phyloP scores from a whole-genome alignment of 2,329 filamentous ascomycete genomes.

The Fusarium hainanense region DNA sequence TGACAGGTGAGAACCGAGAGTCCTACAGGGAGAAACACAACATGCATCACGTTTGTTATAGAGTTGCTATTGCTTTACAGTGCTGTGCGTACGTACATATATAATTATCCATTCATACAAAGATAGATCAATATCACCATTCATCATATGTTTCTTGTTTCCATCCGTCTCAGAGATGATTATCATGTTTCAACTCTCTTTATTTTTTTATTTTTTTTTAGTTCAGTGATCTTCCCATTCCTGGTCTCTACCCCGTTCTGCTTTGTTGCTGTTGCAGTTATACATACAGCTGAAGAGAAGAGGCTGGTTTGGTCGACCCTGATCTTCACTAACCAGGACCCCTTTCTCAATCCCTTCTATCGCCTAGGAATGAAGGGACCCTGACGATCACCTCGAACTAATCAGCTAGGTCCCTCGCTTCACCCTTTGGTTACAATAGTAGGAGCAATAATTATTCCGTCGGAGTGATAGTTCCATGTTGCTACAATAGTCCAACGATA shows the following conservation, averaged over 20 bases:
- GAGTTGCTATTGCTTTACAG: neutral
- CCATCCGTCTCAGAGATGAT: constrained; percentile 24
- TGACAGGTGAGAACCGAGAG: neutral
- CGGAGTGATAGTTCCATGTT: constrained; percentile 2
- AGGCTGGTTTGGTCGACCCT: constrained; percentile 5
- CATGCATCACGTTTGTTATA: neutral
- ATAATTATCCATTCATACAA: neutral
- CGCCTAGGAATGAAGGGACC: constrained; percentile 4
- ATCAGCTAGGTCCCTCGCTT: constrained; percentile 4
- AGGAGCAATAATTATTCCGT: constrained; percentile 9
- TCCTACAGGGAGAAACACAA: neutral
- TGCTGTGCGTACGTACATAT: neutral
- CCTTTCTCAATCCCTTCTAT: constrained; percentile 21
- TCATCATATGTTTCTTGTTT: constrained; percentile 2
- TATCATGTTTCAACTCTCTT: constrained; percentile 18
- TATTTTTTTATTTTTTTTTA: neutral
- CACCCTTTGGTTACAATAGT: constrained; percentile 2
- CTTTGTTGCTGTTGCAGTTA: neutral
- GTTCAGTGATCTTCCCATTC: constrained; percentile 13
- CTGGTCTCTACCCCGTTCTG: constrained; percentile 12
- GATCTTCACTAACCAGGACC: constrained; percentile 10
- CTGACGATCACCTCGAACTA: constrained; percentile 9
- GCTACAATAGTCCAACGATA: constrained; percentile 20
- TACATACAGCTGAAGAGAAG: neutral
- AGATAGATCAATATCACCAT: neutral